Evolutionary conservation across 1,284 basidiomycete species (phyloP), one percentile per base, ranked within the genome.

Genomic region (Chalciporus sp.): DNA sequence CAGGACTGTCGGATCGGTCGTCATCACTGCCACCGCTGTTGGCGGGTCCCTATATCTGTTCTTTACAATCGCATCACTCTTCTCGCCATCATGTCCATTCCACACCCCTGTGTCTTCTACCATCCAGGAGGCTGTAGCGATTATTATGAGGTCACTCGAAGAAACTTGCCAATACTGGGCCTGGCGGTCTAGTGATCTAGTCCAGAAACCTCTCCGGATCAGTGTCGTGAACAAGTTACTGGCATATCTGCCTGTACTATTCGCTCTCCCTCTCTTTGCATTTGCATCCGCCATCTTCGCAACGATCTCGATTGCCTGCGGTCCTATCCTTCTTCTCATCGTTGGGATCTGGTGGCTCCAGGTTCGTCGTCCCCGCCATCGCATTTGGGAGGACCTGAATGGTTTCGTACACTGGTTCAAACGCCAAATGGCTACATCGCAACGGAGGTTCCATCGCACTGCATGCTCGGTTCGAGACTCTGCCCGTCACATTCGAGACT

Each of bases 21-120:
- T 60, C 12, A 35, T 60, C 14, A 28, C 33, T 2, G 45, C 47
- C 4, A 50, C 58, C 42, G 27, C 49, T 8, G 28, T 59, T 23
- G 59, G 59, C 11, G 14, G 35, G 27, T 33, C 51, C 12, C 46
- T 60, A n/a, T 60, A 61, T 14, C 7, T 44, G 23, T 50, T 51
- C 28, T 59, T 58, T 8, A 52, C 52, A 11, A 17, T 61, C 12
- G 51, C 57, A 5, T 60, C 59, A 7, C 35, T 60, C 8, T 17
- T 57, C 40, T 50, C 49, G 14, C 52, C 51, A 2, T 7, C 33
- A 19, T 60, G 60, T 50, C 58, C 59, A 20, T 62, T 57, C 42
- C 60, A 57, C 7, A 58, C 57, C 2, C 57, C 57, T 4, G 49
- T 58, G 12, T 60, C 59, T 47, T 42, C 58, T 14, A 41, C 41